A percentile compares a stretch with the other conserved stretches of the same genome.
Conservation (phyloP, 148 eudicot genomes). For the Nyssa sinensis region DNA sequence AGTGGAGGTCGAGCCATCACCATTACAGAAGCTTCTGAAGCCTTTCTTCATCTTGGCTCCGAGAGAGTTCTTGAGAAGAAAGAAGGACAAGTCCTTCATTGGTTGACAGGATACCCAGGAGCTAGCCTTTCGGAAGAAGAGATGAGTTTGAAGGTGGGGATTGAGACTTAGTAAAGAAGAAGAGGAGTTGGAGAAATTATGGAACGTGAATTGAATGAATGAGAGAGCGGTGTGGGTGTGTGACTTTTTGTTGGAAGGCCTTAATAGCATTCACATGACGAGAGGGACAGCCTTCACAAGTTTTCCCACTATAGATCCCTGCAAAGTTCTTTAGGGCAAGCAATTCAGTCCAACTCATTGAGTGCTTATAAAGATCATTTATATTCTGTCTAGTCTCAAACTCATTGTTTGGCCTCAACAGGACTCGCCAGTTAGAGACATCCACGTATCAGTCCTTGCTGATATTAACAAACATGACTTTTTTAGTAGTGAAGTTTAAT, state of each 20-base stretch:
- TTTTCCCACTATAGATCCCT: not conserved
- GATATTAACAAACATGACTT: no score
- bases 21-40: conserved; percentile 56
- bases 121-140: not conserved
- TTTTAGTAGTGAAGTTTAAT: no score
- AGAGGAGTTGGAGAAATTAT: conserved; percentile 10
- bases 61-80: conserved; percentile 62
- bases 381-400: no score
- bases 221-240: conserved; percentile 27
- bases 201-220: conserved; percentile 42
- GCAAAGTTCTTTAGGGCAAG: no score
- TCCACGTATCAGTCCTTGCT: no score
- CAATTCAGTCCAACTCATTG: no score
- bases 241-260: not conserved
- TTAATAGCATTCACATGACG: conserved; percentile 53
- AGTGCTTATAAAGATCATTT: no score
- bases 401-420: no score
- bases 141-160: conserved; percentile 12
- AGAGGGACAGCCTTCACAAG: conserved; percentile 46
- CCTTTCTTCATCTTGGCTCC: conserved; percentile 69
- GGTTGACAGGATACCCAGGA: not conserved
- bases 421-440: no score
- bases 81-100: conserved; percentile 75
- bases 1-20: conserved; percentile 64
- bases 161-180: conserved; percentile 5